Base-by-base conservation (phyloP, 192 early-diverging fungal genomes). In the Bifiguratus adelaidae region DNA sequence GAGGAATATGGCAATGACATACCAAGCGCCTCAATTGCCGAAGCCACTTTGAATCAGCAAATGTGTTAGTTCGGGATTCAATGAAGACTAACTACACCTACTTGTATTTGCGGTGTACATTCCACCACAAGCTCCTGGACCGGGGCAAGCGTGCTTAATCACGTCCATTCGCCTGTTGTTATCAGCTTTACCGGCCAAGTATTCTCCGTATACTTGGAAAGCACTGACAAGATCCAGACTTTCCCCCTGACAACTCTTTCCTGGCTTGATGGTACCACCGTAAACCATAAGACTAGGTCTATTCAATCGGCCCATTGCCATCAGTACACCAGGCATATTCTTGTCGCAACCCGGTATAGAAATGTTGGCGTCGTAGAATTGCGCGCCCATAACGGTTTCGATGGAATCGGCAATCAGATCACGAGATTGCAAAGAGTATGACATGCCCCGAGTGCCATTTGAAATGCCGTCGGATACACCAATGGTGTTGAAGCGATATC, bases 361-460 rank as follows among this genome's bases (percentile, higher is more conserved):
- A 59, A 99, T 94, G 61, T 99, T 99, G 49, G 79, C 96, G 59
- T 99, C 96, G 50, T 99, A 99, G 89, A 89, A 97, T 65, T 96
- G 91, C 3, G 81, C 92, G 30, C 80, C 68, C 96, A 99, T 99
- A 11, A 94, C 91, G 5, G 96, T 99, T 63, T 99, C 96, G 44
- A 99, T 97, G 19, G 89, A 92, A 61, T 99, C 96, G 20, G 96
- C 96, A 67, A 99, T 99, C 51, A 99, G 77, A 57, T 99, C 96
- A 51, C 96, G 78, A 33, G 85, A 89, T 65, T 95, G 93, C 41
- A 99, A 74, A 11, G 96, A 99, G 70, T 82, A 99, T 48, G 81
- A 74, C 96, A 99, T 99, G 25, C 92, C 96, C 25, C 73, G 56
- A 6, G 92, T 99, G 29, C 96, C 96, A 88, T 93, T 99, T 42